Evolutionary conservation across 768 basidiomycete genomes (phyloP), one percentile per base, ranked within the genome.

Genomic region (Plicaturopsis crispa): DNA sequence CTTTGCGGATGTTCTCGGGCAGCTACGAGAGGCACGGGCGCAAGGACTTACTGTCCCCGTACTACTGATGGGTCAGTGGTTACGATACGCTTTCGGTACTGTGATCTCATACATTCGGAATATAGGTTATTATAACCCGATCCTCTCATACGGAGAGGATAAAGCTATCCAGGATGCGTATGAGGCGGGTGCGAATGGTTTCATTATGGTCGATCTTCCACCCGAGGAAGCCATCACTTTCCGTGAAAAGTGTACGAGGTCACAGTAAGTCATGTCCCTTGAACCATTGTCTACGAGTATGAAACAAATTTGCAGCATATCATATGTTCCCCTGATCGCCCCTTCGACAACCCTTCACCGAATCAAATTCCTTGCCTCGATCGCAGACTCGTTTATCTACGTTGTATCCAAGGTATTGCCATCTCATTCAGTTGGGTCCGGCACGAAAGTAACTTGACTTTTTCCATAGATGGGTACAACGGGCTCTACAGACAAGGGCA

Each of bases 351-450:
- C 84, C 21, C 66, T 87, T 32, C 66, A 77, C 36, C 84, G 96
- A 28, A 89, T 98, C 54, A 79, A 84, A 49, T 96, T 96, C 65
- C 72, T 99, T 28, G 67, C 89, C 2, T 78, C 83, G 6, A 97
- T 99, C 49, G 94, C 96, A 13, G 96, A 99, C 59, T 81, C 84
- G 2, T 98, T 99, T 69, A 90, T 99, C 46, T 99, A 99, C 57
- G 80, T 99, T 33, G 93, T 97, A n/a, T 96, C 93, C 34, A 94
- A 90, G 69, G 91, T 86, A 50, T 26, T 62, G 47, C 35, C 16
- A 22, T 45, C 6, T 32, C 33, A 28, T 28, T 28, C 26, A 14
- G 14, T 8, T 28, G 14, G 14, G 10, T 28, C 10, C 26, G 14
- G 14, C 14, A 14, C 26, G 10, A 8, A 28, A 28, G 14, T 8